These are phyloP conservation scores for Dimargaris cristalligena DNA, from an alignment of 192 early-diverging fungal species.

Conservation along the genomic window DNA sequence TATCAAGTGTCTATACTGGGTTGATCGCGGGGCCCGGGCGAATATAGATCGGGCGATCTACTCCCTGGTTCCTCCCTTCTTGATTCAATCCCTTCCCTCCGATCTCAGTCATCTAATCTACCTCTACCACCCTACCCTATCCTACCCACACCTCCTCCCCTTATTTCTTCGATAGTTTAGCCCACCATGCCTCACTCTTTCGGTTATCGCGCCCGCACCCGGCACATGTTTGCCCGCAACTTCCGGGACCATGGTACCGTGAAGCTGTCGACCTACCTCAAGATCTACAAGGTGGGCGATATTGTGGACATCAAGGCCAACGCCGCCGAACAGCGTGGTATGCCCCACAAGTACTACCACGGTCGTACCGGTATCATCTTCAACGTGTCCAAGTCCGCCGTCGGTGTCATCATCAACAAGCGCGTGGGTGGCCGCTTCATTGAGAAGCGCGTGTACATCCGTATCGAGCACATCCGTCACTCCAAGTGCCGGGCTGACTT, in stretches of 20 bases:
- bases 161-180: too few species aligned
- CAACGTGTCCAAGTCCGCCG: conserved; percentile 99
- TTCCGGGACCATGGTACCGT: conserved; percentile 92
- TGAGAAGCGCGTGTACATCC: conserved; percentile 97
- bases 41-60: too few species aligned
- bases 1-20: too few species aligned
- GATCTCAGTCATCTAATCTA: too few species aligned
- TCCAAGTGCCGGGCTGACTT: conserved; percentile 98
- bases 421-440: conserved; percentile 93
- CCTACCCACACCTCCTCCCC: too few species aligned
- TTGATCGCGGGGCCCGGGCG: too few species aligned
- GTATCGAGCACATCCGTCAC: conserved; percentile 98
- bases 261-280: conserved; percentile 92
- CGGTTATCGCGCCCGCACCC: conserved; percentile 93
- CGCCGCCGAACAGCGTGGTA: conserved; percentile 97
- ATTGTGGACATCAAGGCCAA: conserved; percentile 99
- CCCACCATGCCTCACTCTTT: conserved; percentile 64
- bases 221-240: conserved; percentile 93
- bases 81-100: too few species aligned
- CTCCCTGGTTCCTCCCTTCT: too few species aligned
- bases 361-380: conserved; percentile 96
- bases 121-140: too few species aligned
- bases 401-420: conserved; percentile 98
- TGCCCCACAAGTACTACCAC: conserved; percentile 99
- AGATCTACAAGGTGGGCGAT: conserved; percentile 97